Evolutionary conservation across 176 grass and related monocot species (phyloP).

Genomic region (Musa acuminata): DNA sequence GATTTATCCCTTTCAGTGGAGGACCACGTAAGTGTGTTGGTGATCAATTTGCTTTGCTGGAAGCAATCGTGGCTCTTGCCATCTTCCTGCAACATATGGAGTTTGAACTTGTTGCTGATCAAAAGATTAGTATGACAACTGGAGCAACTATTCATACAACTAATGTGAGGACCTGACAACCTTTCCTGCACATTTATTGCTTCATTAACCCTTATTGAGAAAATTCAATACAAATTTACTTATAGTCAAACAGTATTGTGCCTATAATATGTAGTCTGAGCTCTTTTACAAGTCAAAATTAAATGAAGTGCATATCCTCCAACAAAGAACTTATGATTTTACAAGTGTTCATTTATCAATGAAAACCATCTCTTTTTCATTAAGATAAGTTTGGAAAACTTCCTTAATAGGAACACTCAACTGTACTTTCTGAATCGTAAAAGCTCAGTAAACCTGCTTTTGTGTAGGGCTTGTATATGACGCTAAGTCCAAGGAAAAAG

Average conservation of each 20-base stretch:
- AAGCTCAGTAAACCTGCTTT: background rate
- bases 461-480: conserved; percentile 79
- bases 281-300: too few species aligned
- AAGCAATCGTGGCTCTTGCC: conserved; percentile 89
- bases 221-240: conserved; percentile 1
- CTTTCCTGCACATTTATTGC: background rate
- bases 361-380: too few species aligned
- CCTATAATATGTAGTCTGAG: background rate
- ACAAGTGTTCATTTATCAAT: too few species aligned
- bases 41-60: conserved; percentile 90
- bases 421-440: conserved; percentile 3
- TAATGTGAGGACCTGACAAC: conserved; percentile 41
- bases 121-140: conserved; percentile 98
- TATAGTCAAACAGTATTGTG: background rate
- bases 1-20: conserved; percentile 95
- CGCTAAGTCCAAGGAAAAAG: conserved; percentile 47
- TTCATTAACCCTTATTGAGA: conserved; percentile 5
- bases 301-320: too few species aligned
- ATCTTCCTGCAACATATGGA: conserved; percentile 70
- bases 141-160: conserved; percentile 97
- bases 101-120: conserved; percentile 62
- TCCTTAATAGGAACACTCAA: background rate
- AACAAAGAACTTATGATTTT: too few species aligned
- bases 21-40: conserved; percentile 98
- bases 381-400: background rate